Evolutionary conservation across 2,329 filamentous ascomycete species (phyloP).

Genomic region (Colletotrichum orchidophilum): DNA sequence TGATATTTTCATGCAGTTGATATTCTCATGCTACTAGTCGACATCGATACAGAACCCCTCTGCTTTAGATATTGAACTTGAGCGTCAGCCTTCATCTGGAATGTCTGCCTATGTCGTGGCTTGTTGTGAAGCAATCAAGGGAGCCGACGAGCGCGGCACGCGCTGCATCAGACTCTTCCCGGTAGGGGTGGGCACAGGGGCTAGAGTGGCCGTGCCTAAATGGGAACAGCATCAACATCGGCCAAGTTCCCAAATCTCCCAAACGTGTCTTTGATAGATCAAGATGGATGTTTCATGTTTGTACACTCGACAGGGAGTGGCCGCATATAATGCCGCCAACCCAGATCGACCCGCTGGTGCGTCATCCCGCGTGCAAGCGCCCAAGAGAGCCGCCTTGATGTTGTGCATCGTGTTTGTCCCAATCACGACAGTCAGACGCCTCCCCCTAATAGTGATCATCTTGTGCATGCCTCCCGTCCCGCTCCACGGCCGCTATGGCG

Average conservation of each 20-base stretch:
- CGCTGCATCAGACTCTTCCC: not conserved
- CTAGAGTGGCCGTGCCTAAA: not conserved
- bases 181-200: not conserved
- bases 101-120: conserved; percentile 8
- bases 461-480: conserved; percentile 4
- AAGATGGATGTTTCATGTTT: conserved; percentile 13
- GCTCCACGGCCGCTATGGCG: conserved; percentile 2
- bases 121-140: not conserved
- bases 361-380: conserved; percentile 27
- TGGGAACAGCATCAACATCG: not conserved
- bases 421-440: not conserved
- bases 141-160: not conserved
- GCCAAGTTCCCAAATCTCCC: not conserved
- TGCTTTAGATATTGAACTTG: conserved; percentile 7
- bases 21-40: not conserved
- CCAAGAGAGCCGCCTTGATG: conserved; percentile 8
- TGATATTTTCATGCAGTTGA: not conserved
- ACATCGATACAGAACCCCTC: not conserved
- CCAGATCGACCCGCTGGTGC: conserved; percentile 20
- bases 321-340: conserved; percentile 3
- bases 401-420: not conserved
- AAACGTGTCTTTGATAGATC: not conserved
- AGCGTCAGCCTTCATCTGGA: conserved; percentile 23
- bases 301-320: not conserved
- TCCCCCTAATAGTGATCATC: not conserved